phyloP scores from a whole-genome alignment of 2,329 filamentous ascomycete genomes.

The Aspergillus eucalypticola region DNA sequence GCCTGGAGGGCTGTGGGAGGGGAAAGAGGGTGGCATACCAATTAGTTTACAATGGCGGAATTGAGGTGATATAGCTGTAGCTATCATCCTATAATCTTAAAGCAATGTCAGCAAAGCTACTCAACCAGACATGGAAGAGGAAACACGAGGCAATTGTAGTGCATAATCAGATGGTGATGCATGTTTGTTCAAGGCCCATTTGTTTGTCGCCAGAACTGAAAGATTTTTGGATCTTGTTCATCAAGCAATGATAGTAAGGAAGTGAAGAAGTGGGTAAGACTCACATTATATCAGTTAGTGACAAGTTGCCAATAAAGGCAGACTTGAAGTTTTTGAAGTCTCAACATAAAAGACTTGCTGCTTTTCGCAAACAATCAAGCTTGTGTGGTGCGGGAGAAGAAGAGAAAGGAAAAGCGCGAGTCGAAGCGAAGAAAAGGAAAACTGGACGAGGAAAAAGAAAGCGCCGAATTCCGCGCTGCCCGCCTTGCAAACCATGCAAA shows the following conservation, averaged over 20 bases:
- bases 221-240: conserved; percentile 53
- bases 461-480: conserved; percentile 15
- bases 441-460: conserved; percentile 19
- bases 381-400: conserved; percentile 21
- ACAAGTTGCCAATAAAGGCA: not conserved
- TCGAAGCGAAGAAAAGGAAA: conserved; percentile 22
- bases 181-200: conserved; percentile 62
- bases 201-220: conserved; percentile 53
- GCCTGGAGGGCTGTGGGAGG: not conserved
- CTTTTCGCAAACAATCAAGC: not conserved
- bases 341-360: conserved; percentile 24
- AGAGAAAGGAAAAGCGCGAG: conserved; percentile 27
- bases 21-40: conserved; percentile 6
- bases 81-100: not conserved
- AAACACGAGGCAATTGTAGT: conserved; percentile 6
- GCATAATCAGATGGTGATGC: conserved; percentile 60
- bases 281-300: conserved; percentile 30
- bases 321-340: conserved; percentile 5
- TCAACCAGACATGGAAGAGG: not conserved
- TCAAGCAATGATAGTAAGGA: conserved; percentile 40
- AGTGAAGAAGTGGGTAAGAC: conserved; percentile 15
- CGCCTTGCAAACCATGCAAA: conserved; percentile 43
- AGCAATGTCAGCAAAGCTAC: conserved; percentile 15
- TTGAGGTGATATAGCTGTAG: not conserved
- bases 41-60: not conserved